A percentile compares a stretch with the other conserved stretches of the same genome.
Conservation (phyloP, 257 asterid genomes). For the Solanum tacnaense region DNA sequence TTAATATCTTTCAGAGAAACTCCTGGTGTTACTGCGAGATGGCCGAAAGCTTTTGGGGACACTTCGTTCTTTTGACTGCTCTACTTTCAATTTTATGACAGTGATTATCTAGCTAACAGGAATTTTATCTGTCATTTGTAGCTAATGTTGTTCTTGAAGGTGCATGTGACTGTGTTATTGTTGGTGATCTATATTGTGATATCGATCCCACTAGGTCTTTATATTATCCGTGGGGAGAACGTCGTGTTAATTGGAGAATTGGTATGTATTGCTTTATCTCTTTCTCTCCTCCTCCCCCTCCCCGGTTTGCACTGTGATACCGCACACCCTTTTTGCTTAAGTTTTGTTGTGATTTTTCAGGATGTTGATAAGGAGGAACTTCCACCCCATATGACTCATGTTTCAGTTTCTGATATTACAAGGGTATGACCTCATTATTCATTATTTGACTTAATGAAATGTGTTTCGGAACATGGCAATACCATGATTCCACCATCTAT, state of each 20-base stretch:
- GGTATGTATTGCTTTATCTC: slow-evolving; percentile 30
- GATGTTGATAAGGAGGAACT: not conserved
- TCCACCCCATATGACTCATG: not conserved
- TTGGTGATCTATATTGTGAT: slow-evolving; percentile 82
- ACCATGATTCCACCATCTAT: not conserved
- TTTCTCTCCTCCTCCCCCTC: not conserved
- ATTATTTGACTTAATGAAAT: not conserved
- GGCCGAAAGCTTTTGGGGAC: too few species aligned
- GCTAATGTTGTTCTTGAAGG: slow-evolving; percentile 97
- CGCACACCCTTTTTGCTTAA: not conserved
- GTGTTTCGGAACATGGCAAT: not conserved
- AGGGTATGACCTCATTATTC: not conserved
- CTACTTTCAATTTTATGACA: too few species aligned
- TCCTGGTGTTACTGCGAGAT: slow-evolving; percentile 22
- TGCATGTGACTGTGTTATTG: slow-evolving; percentile 85
- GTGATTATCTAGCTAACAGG: too few species aligned
- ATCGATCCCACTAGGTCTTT: slow-evolving; percentile 80
- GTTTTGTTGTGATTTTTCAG: not conserved
- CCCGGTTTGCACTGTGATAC: not conserved
- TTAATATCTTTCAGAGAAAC: slow-evolving; percentile 37
- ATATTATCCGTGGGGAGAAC: slow-evolving; percentile 89
- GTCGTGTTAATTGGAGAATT: slow-evolving; percentile 96
- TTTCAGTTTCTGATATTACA: not conserved
- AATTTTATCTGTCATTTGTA: too few species aligned
- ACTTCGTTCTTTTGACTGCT: too few species aligned